Conservation (phyloP, 2,329 filamentous ascomycete species). For the Mariannaea sp. region DNA sequence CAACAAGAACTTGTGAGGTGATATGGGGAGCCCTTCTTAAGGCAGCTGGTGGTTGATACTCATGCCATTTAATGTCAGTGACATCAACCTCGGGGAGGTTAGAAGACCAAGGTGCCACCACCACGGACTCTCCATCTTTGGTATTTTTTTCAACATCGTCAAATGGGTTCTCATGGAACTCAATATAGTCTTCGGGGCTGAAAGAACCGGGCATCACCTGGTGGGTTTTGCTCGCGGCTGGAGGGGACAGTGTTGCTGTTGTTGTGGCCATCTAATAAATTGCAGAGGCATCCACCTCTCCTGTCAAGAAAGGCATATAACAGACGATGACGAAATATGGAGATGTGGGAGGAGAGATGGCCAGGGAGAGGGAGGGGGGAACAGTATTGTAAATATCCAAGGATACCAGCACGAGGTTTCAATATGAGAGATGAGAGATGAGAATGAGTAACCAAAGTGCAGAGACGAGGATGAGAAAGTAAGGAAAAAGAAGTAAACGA, state of each 20-base stretch:
- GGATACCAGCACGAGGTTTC: too few species aligned
- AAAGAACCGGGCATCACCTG: conserved; percentile 39
- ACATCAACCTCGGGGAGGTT: conserved; percentile 34
- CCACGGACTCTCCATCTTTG: conserved; percentile 22
- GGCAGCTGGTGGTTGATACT: conserved; percentile 52
- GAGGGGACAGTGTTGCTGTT: conserved; percentile 5
- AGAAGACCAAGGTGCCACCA: conserved; percentile 25
- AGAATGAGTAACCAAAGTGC: too few species aligned
- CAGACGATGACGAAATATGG: background rate
- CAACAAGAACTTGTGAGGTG: conserved; percentile 47
- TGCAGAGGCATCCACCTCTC: background rate
- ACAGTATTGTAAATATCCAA: too few species aligned
- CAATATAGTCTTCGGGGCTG: conserved; percentile 39
- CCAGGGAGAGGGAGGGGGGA: too few species aligned
- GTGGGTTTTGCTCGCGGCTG: conserved; percentile 19
- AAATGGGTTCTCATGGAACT: conserved; percentile 39
- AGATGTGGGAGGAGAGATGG: too few species aligned
- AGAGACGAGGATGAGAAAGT: too few species aligned
- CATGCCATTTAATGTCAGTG: conserved; percentile 49
- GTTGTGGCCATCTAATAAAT: background rate
- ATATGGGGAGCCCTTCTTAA: conserved; percentile 46
- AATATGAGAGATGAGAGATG: too few species aligned
- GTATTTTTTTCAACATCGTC: conserved; percentile 35
- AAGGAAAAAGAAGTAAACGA: too few species aligned
- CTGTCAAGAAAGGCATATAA: background rate